These are phyloP conservation scores for Neonothopanus nambi DNA, from an alignment of 1,284 basidiomycete species.

Conservation along the genomic window DNA sequence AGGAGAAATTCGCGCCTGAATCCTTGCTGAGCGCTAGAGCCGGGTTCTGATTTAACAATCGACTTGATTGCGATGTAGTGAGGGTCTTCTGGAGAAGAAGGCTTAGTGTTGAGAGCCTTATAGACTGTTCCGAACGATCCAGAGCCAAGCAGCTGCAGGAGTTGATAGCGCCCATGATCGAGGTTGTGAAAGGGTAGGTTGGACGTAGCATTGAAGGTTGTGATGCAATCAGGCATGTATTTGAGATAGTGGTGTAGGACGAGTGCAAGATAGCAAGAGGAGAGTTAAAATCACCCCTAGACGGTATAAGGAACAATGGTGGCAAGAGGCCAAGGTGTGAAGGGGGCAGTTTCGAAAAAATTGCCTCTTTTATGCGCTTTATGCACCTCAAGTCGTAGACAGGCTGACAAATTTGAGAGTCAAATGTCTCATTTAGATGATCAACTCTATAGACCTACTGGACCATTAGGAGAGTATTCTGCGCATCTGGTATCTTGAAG, in stretches of 20 bases:
- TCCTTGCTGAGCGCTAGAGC: constrained; percentile 17
- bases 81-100: constrained; percentile 32
- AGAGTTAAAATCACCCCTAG: constrained; percentile 16
- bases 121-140: constrained; percentile 87
- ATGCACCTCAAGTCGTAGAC: no score
- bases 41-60: constrained; percentile 15
- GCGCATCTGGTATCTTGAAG: no score
- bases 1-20: constrained; percentile 40
- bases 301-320: constrained; percentile 6
- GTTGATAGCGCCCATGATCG: constrained; percentile 57
- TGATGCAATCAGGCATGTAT: constrained; percentile 38
- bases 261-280: no score
- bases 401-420: no score
- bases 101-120: constrained; percentile 55
- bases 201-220: constrained; percentile 43
- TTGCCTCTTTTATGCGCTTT: no score
- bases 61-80: constrained; percentile 70
- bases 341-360: constrained; percentile 14
- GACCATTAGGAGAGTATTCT: no score
- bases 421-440: no score
- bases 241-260: constrained; percentile 12
- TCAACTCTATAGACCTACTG: no score
- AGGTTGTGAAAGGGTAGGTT: constrained; percentile 48
- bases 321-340: not conserved
- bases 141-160: constrained; percentile 68